Conservation (phyloP, 2,329 filamentous ascomycete species). For the Leptosphaerulina australis region DNA sequence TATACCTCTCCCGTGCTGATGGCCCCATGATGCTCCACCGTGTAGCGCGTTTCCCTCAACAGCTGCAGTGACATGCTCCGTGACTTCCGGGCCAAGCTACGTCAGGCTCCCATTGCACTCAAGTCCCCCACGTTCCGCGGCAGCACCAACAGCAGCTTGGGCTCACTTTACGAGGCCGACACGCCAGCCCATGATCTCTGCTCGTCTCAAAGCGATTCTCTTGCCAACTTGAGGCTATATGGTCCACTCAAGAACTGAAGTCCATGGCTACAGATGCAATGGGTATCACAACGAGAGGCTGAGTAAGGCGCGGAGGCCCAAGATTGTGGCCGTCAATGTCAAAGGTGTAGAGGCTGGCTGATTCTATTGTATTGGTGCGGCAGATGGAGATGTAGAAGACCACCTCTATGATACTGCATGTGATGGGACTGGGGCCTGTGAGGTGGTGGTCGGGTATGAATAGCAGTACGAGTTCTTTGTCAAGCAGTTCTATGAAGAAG, state of each 20-base stretch:
- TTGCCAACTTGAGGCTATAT: slow-evolving; percentile 21
- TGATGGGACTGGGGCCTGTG: too few relatives aligned
- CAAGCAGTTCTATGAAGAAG: slow-evolving; percentile 1
- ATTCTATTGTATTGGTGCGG: neutral
- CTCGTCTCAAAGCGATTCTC: neutral
- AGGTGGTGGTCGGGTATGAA: too few relatives aligned
- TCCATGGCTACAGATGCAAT: slow-evolving; percentile 7
- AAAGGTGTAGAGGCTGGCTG: slow-evolving; percentile 6
- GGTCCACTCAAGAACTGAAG: neutral
- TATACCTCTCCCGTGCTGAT: neutral
- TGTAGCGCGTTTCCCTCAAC: slow-evolving; percentile 22
- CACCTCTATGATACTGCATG: too few relatives aligned
- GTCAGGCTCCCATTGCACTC: slow-evolving; percentile 3
- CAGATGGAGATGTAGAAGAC: too few relatives aligned
- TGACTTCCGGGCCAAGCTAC: neutral
- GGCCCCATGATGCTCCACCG: slow-evolving; percentile 1
- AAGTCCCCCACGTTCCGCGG: slow-evolving; percentile 15
- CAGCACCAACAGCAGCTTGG: neutral
- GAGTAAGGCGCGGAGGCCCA: neutral
- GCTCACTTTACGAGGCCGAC: slow-evolving; percentile 5
- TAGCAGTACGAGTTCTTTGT: neutral
- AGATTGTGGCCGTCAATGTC: slow-evolving; percentile 6
- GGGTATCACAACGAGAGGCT: slow-evolving; percentile 15
- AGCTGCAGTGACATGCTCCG: slow-evolving; percentile 4
- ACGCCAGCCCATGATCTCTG: neutral